Conservation (phyloP, 495 filamentous ascomycete genomes). For the Antarctomyces pellizariae region DNA sequence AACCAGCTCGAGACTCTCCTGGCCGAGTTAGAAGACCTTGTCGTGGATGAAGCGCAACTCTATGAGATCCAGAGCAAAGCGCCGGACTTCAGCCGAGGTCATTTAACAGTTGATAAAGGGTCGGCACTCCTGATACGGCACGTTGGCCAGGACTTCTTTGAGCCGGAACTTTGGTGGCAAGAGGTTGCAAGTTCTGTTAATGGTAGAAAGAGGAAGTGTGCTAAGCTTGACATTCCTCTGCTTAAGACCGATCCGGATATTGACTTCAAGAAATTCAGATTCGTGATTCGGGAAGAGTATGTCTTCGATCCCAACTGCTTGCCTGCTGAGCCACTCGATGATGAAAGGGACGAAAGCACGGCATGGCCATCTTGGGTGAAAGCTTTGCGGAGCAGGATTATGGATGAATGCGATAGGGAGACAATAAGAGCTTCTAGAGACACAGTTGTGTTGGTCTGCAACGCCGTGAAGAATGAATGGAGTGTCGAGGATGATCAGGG, state of each 20-base stretch:
- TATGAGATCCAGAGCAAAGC: no score
- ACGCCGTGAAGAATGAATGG: conserved; percentile 17
- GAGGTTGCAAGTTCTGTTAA: conserved; percentile 5
- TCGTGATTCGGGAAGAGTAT: conserved; percentile 13
- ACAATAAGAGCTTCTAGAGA: conserved; percentile 21
- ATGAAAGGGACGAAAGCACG: conserved; percentile 25
- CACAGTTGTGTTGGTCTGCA: conserved; percentile 16
- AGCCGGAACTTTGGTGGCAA: no score
- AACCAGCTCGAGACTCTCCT: no score
- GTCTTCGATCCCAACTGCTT: conserved; percentile 18
- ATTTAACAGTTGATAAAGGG: no score
- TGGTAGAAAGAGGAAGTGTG: no score
- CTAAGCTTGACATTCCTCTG: conserved; percentile 25
- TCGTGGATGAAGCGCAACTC: no score
- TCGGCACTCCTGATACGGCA: no score
- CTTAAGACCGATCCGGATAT: conserved; percentile 24
- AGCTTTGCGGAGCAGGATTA: conserved; percentile 9
- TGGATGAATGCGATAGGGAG: conserved; percentile 15
- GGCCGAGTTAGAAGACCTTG: no score
- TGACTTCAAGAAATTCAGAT: conserved; percentile 18
- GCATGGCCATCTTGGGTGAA: conserved; percentile 18
- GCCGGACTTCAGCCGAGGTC: no score
- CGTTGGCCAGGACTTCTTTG: no score
- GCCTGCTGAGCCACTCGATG: conserved; percentile 21
- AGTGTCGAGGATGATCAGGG: conserved; percentile 14